These are phyloP conservation scores for Gastrolobium villosum DNA, from an alignment of 306 rosid species.

Conservation along the genomic window DNA sequence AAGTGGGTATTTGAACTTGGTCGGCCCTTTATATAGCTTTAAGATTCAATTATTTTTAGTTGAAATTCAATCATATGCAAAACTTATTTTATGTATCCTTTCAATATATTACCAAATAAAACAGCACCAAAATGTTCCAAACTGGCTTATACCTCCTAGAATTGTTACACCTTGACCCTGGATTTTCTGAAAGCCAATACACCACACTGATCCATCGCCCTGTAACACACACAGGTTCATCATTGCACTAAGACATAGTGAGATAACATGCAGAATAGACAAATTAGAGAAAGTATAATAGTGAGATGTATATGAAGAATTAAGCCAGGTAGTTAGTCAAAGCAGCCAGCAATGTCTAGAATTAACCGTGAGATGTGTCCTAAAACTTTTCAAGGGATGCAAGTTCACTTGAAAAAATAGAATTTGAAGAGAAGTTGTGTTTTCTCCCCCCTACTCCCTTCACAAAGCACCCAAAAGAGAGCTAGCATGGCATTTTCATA, in stretches of 20 bases:
- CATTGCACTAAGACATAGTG: not conserved
- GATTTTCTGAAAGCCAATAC: slow-evolving; percentile 74
- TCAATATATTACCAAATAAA: not conserved
- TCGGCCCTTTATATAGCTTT: not conserved
- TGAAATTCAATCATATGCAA: not conserved
- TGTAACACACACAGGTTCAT: slow-evolving; percentile 42
- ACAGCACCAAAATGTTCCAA: not conserved
- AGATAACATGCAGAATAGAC: slow-evolving; percentile 15
- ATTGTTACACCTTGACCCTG: slow-evolving; percentile 68
- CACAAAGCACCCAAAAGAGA: not conserved
- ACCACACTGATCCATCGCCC: slow-evolving; percentile 67
- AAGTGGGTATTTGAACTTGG: too few species aligned
- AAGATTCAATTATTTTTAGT: not conserved
- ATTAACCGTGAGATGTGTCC: not conserved
- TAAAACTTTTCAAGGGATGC: not conserved
- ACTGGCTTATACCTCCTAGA: slow-evolving; percentile 69
- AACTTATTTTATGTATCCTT: not conserved
- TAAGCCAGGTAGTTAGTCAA: not conserved
- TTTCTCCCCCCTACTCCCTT: not conserved
- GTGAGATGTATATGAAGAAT: not conserved
- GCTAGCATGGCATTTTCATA: not conserved
- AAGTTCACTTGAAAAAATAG: slow-evolving; percentile 5
- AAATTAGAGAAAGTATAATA: not conserved
- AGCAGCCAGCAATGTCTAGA: not conserved
- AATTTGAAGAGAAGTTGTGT: not conserved